Conservation (phyloP, 345 rosid species). For the Nasturtium officinale region DNA sequence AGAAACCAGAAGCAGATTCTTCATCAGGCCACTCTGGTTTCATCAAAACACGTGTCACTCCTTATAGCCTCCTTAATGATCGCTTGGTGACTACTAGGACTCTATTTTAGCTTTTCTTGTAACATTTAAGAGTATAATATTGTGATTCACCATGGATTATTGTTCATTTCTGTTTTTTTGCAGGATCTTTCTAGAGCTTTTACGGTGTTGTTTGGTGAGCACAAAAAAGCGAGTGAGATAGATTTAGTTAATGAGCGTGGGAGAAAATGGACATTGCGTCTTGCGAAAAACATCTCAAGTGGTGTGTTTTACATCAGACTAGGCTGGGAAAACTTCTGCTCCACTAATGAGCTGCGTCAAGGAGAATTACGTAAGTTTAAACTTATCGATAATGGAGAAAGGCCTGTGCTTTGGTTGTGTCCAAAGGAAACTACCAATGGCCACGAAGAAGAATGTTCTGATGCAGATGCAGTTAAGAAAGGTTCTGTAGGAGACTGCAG, state of each 20-base stretch:
- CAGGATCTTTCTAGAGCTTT: slow-evolving; percentile 34
- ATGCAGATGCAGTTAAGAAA: neutral
- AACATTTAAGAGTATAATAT: neutral
- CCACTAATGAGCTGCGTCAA: slow-evolving; percentile 4
- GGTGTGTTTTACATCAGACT: slow-evolving; percentile 39
- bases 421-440: slow-evolving; percentile 3
- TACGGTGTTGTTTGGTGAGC: neutral
- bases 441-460: neutral
- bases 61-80: slow-evolving; percentile 24
- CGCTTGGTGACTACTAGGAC: slow-evolving; percentile 34
- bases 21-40: slow-evolving; percentile 20
- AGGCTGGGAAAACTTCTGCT: slow-evolving; percentile 36
- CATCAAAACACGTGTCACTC: slow-evolving; percentile 29
- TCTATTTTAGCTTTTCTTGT: slow-evolving; percentile 4
- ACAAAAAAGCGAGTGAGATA: slow-evolving; percentile 21
- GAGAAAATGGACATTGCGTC: slow-evolving; percentile 29
- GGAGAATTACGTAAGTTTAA: slow-evolving; percentile 28
- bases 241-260: slow-evolving; percentile 24
- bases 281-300: slow-evolving; percentile 30
- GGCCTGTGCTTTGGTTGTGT: slow-evolving; percentile 30
- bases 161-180: slow-evolving; percentile 8
- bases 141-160: slow-evolving; percentile 7
- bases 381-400: slow-evolving; percentile 22
- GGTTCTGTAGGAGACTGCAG: neutral
- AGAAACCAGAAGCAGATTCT: slow-evolving; percentile 22